Conservation (phyloP, 2,329 filamentous ascomycete genomes). For the Penicillium sp. region DNA sequence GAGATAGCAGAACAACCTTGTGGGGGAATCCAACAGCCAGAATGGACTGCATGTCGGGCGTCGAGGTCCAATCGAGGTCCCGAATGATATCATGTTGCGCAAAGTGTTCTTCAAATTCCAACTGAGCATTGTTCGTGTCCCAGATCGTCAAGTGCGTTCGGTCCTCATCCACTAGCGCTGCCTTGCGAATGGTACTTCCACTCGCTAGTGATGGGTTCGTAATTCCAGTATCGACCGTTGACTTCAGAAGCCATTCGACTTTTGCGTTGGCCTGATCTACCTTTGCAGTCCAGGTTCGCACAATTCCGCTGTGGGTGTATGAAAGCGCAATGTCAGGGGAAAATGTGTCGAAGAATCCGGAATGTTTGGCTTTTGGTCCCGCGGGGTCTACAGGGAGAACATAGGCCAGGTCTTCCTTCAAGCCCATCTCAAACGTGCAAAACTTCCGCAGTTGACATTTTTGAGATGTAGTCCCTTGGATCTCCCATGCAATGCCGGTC, state of each 20-base stretch:
- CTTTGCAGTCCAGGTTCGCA: constrained; percentile 84
- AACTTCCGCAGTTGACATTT: constrained; percentile 63
- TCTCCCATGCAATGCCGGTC: constrained; percentile 79
- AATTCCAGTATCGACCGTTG: constrained; percentile 77
- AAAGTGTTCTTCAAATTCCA: constrained; percentile 80
- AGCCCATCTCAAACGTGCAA: constrained; percentile 68
- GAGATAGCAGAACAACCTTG: constrained; percentile 76
- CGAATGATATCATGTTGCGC: constrained; percentile 72
- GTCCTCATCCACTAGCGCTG: constrained; percentile 74
- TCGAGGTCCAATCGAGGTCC: constrained; percentile 93
- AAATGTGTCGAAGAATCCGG: constrained; percentile 82
- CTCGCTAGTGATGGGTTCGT: constrained; percentile 73
- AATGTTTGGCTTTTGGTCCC: constrained; percentile 68
- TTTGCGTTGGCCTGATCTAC: constrained; percentile 61
- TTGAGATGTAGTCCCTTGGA: constrained; percentile 58
- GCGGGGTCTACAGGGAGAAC: constrained; percentile 85
- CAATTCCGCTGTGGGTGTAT: constrained; percentile 71
- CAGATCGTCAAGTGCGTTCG: constrained; percentile 82
- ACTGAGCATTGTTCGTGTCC: constrained; percentile 78
- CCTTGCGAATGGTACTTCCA: constrained; percentile 83
- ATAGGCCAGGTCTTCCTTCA: constrained; percentile 55
- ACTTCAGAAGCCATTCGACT: constrained; percentile 81
- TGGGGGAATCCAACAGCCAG: constrained; percentile 92
- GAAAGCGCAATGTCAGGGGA: constrained; percentile 84
- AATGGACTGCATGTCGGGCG: constrained; percentile 84